These are phyloP conservation scores for Russula emetica DNA, from an alignment of 768 basidiomycete species.

Conservation along the genomic window DNA sequence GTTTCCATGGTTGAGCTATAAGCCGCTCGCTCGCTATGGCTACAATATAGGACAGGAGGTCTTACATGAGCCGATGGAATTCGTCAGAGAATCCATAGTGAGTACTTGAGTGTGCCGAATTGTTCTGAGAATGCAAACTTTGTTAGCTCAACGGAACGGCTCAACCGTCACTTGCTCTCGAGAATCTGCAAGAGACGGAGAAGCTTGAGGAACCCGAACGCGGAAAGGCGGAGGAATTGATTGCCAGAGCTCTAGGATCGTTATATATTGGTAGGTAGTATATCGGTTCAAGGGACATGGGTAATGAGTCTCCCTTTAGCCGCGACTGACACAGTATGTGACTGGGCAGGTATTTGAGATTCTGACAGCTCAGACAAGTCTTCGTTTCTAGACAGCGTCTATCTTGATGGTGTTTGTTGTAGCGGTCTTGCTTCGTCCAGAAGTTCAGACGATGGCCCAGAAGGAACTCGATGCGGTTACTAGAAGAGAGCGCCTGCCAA, in stretches of 20 bases:
- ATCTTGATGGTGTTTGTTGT: background rate
- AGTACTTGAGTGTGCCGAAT: background rate
- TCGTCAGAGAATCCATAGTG: constrained; percentile 11
- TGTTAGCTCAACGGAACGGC: constrained; percentile 11
- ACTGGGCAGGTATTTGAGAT: background rate
- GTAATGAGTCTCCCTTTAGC: background rate
- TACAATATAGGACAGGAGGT: background rate
- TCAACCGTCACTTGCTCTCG: constrained; percentile 14
- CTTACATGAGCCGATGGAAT: background rate
- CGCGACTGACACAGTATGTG: constrained; percentile 9
- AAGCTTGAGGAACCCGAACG: background rate
- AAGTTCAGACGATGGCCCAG: background rate
- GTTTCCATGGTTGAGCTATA: constrained; percentile 14
- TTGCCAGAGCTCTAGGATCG: constrained; percentile 6
- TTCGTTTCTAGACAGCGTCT: background rate
- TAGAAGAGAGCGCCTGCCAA: constrained; percentile 2
- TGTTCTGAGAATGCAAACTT: too few species aligned
- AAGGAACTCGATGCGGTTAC: background rate
- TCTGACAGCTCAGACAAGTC: background rate
- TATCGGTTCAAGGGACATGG: background rate
- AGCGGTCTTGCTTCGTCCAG: background rate
- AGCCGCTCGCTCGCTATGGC: constrained; percentile 4
- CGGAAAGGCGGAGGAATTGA: background rate
- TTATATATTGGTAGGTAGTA: constrained; percentile 1
- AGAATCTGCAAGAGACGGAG: constrained; percentile 6